Base-by-base conservation (phyloP, 768 basidiomycete species). In the Jaapia argillacea region DNA sequence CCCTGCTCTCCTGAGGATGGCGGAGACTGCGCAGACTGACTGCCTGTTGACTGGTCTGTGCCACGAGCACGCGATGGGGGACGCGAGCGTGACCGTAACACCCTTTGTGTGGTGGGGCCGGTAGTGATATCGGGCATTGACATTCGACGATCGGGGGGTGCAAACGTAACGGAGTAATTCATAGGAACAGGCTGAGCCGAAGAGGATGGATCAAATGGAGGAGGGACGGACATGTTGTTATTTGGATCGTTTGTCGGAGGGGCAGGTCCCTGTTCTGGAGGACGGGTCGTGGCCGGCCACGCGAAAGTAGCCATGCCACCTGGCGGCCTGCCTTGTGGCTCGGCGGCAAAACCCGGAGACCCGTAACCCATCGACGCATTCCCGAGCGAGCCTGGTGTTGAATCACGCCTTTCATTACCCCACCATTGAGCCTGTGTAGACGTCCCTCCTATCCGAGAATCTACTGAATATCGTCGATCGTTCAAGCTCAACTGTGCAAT, bases 401-500 rank as follows among this genome's bases (percentile, higher is more conserved):
- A 81, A 56, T 88, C 85, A 46, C 87, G 78, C 58, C 84, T 70
- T 51, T 85, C 84, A 51, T 71, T 70, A 28, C 64, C 49, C 74
- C 79, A 75, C 75, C 77, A 81, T 44, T 72, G 72, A 7, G 59
- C 49, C 42, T 56, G 58, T 16, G 31, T 24, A 39, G 24, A 23
- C 49, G 43, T 45, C 42, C 51, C 46, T 39, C 67, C 65, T 37
- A 61, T 50, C 41, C 83, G 73, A 14, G 80, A 74, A 59, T 88
- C 86, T 21, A 79, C 69, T 16, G 86, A 88, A 56, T 78, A 77
- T 48, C 87, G 75, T 41, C 85, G 81, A 57, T 90, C 85, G 55
- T 82, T 75, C 51, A 89, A 63, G 57, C 75, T 81, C 52, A 88
- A 67, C 53, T 84, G 79, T 12, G 81, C 79, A 51, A 91, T 77